Conservation (phyloP, 768 basidiomycete species). For the Auricularia auricula-judae region DNA sequence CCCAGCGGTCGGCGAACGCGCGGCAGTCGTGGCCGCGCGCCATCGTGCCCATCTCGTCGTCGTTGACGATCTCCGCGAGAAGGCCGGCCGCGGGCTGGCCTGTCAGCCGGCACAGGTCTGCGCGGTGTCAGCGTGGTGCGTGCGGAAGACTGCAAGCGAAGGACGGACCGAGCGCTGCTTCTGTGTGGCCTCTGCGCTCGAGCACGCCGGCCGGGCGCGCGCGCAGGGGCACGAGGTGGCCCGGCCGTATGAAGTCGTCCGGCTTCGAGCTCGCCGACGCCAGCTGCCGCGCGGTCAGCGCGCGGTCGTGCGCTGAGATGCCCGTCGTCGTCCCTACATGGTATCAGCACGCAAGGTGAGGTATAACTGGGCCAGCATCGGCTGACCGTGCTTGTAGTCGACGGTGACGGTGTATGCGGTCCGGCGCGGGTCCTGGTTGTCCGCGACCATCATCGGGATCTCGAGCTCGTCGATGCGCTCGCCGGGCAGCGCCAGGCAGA, state of each 20-base stretch:
- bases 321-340: slow-evolving; percentile 79
- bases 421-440: slow-evolving; percentile 80
- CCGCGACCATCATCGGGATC: slow-evolving; percentile 89
- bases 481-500: slow-evolving; percentile 77
- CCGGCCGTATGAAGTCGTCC: slow-evolving; percentile 80
- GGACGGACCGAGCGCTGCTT: slow-evolving; percentile 54
- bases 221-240: slow-evolving; percentile 90
- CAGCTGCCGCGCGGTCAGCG: slow-evolving; percentile 75
- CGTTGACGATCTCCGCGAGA: slow-evolving; percentile 91
- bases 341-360: neutral
- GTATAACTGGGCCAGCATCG: neutral
- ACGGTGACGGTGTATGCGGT: slow-evolving; percentile 96
- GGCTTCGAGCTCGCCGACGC: slow-evolving; percentile 33
- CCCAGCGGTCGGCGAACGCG: slow-evolving; percentile 81
- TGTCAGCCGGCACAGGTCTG: slow-evolving; percentile 75
- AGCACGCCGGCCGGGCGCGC: slow-evolving; percentile 79
- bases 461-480: slow-evolving; percentile 65
- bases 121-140: neutral
- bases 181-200: slow-evolving; percentile 87
- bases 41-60: slow-evolving; percentile 82
- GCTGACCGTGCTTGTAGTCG: slow-evolving; percentile 79
- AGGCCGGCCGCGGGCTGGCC: slow-evolving; percentile 62
- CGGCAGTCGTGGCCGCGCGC: slow-evolving; percentile 90
- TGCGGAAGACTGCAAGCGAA: neutral
- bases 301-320: slow-evolving; percentile 92